These are phyloP conservation scores for Solanum sitiens DNA, from an alignment of 257 asterid species.

Conservation along the genomic window DNA sequence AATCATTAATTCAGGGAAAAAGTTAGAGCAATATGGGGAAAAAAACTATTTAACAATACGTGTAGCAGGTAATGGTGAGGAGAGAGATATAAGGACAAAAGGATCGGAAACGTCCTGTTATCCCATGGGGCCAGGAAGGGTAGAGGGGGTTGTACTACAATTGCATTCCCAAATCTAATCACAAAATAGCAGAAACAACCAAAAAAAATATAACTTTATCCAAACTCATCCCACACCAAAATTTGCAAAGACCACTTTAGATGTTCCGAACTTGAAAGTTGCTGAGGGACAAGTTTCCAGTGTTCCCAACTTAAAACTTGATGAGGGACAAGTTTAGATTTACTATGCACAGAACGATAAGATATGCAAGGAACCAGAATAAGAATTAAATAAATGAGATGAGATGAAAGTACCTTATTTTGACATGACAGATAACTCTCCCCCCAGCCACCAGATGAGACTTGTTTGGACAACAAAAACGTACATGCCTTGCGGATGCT, in stretches of 20 bases:
- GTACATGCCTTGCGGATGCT: slow-evolving; percentile 79
- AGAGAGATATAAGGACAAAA: neutral
- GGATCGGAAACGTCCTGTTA: neutral
- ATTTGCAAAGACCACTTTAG: neutral
- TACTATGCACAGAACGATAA: neutral
- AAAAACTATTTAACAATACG: neutral
- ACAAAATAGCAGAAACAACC: neutral
- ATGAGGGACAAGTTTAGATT: neutral
- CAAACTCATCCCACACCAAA: neutral
- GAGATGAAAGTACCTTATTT: slow-evolving; percentile 50
- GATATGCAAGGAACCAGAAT: neutral
- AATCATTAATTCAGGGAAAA: neutral
- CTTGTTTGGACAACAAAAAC: slow-evolving; percentile 80
- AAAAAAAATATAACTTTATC: neutral
- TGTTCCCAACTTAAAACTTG: neutral
- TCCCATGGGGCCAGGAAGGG: neutral
- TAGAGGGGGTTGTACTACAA: neutral
- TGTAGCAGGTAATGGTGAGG: neutral
- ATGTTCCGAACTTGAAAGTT: neutral
- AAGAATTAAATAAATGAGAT: neutral
- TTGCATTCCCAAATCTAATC: neutral
- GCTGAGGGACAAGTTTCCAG: neutral
- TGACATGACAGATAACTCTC: slow-evolving; percentile 95
- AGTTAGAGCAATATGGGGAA: neutral
- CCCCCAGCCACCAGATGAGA: slow-evolving; percentile 97